phyloP scores from a whole-genome alignment of 2,329 filamentous ascomycete genomes.

The Aspergillus fijiensis region DNA sequence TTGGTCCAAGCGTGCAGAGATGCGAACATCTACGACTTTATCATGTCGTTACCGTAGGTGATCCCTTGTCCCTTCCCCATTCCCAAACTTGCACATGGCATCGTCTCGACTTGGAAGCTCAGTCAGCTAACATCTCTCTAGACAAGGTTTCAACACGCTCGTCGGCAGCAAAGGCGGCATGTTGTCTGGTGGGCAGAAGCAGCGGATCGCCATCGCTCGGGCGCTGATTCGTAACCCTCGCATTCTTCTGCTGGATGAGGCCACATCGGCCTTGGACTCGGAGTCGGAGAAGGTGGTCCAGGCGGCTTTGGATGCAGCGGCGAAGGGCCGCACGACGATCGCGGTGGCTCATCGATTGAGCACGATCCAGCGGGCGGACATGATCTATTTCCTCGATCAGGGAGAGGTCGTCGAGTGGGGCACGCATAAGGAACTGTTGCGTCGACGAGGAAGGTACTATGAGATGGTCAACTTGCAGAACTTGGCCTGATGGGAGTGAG shows the following conservation, averaged over 20 bases:
- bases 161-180: constrained; percentile 25
- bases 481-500: constrained; percentile 47
- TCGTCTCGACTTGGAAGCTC: not conserved
- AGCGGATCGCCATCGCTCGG: constrained; percentile 38
- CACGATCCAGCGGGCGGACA: constrained; percentile 87
- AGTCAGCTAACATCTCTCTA: not conserved
- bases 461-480: constrained; percentile 77
- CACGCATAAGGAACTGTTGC: constrained; percentile 70
- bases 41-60: constrained; percentile 25
- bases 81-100: too few species aligned
- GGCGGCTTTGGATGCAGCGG: constrained; percentile 72
- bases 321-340: constrained; percentile 81
- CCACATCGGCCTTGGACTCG: constrained; percentile 48
- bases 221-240: constrained; percentile 36
- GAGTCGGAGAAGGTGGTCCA: constrained; percentile 55
- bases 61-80: not conserved
- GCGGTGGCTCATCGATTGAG: constrained; percentile 85
- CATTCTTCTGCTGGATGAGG: constrained; percentile 28
- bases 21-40: constrained; percentile 32
- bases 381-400: constrained; percentile 89
- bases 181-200: constrained; percentile 38
- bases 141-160: constrained; percentile 25
- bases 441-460: constrained; percentile 65
- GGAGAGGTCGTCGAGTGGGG: constrained; percentile 79
- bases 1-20: constrained; percentile 24